Evolutionary conservation across 225 moss, liverwort and hornwort species (phyloP), one percentile per base, ranked within the genome.

Genomic region (Ulota crispa): DNA sequence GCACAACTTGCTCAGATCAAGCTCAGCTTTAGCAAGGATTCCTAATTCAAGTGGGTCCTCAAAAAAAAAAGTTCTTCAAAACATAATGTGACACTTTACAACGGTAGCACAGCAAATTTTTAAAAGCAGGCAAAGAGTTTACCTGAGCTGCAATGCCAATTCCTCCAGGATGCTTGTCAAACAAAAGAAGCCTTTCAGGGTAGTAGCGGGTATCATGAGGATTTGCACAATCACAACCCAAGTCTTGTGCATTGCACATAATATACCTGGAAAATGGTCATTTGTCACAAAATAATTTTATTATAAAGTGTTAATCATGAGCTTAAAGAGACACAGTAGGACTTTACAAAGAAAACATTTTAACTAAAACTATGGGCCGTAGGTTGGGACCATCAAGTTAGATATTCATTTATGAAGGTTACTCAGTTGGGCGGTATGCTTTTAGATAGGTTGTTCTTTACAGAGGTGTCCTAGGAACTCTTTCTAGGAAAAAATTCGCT

Each of bases 81-180:
- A 13, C 1, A 0, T 42, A 13, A 2, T 5, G 4, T 43, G 37
- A 20, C 45, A 75, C 61, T 23, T 68, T 23, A 50, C 14, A 52
- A 36, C 20, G 65, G 50, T 15, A 66, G 28, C 74, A 20, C 37
- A 80, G 15, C n/a, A 63, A 39, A 59, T 4, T 23, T 74, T 21
- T 47, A 34, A 50, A 53, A 65, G 52, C 7, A 77, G 68, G 8
- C 16, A 37, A n/a, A 31, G 18, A 16, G 28, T 21, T 21, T 39
- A 88, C 96, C 93, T 96, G 96, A 64, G 90, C 90, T 53, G 96
- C 90, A 84, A 96, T 94, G 74, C 96, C 96, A 81, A 96, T 93
- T 63, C 96, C 96, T 71, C 96, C 96, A 59, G 95, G 96, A 90
- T 96, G 96, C 72, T 91, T 92, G 73, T 96, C 96, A 80, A 82